Conservation (phyloP, 1,284 basidiomycete genomes). For the Cutaneotrichosporon sp. region DNA sequence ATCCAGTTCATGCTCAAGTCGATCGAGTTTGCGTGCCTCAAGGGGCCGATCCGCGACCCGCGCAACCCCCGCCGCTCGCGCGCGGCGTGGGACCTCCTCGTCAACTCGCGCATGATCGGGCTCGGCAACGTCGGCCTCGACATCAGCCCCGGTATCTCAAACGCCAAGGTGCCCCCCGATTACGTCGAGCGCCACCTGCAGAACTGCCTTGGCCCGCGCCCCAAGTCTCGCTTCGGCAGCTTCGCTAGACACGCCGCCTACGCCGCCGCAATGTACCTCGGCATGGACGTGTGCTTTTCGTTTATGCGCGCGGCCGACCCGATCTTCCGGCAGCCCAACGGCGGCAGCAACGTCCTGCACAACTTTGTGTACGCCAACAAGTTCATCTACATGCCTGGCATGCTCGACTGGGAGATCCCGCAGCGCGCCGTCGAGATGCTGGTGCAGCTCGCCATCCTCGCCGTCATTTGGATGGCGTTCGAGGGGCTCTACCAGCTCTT, state of each 20-base stretch:
- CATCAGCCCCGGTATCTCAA: not conserved
- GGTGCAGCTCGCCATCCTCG: not conserved
- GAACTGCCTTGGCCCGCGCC: not conserved
- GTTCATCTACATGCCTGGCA: not conserved
- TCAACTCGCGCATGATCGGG: conserved; percentile 41
- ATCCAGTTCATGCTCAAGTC: conserved; percentile 25
- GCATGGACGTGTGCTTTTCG: not conserved
- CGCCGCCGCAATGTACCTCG: not conserved
- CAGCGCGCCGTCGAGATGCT: conserved; percentile 16
- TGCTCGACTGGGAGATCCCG: conserved; percentile 7
- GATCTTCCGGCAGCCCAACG: not conserved
- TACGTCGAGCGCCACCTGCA: conserved; percentile 2
- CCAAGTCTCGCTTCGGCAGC: not conserved
- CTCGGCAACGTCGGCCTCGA: conserved; percentile 30
- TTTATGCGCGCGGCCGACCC: not conserved
- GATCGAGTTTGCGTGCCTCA: conserved; percentile 36
- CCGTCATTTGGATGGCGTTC: not conserved
- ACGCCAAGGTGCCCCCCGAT: not conserved
- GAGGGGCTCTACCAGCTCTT: conserved; percentile 34
- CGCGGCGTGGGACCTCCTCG: conserved; percentile 31
- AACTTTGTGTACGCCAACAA: not conserved
- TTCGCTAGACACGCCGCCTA: not conserved
- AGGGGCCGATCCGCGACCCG: conserved; percentile 34
- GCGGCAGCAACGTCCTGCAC: not conserved
- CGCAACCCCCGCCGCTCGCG: conserved; percentile 26